Percentiles rank a stretch among this genome's conserved stretches.
These are phyloP conservation scores for Lithocarpus polystachyus DNA, from an alignment of 306 rosid species.

Conservation along the genomic window DNA sequence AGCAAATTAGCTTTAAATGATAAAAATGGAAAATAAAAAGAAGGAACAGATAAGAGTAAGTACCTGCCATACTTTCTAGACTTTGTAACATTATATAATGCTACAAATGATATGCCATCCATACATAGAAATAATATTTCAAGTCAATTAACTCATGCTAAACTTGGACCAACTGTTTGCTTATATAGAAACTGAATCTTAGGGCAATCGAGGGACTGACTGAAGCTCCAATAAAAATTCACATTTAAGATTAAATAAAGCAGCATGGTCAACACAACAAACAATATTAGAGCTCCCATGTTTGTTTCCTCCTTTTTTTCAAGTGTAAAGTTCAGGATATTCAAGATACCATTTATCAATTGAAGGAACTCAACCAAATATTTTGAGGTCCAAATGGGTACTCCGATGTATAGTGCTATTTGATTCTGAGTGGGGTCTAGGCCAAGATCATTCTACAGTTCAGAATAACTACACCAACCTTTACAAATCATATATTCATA, in stretches of 20 bases:
- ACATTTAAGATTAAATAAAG: not conserved
- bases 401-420: not conserved
- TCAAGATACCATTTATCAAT: not conserved
- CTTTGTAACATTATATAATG: constrained; percentile 24
- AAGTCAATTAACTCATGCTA: constrained; percentile 23
- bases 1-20: not conserved
- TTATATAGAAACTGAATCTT: not conserved
- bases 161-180: constrained; percentile 18
- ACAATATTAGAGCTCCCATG: not conserved
- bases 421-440: constrained; percentile 11
- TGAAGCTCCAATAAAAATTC: not conserved
- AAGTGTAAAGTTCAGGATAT: not conserved
- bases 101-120: constrained; percentile 17
- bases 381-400: not conserved
- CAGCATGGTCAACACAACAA: not conserved
- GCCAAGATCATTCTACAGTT: not conserved
- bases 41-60: constrained; percentile 4
- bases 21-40: not conserved
- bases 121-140: constrained; percentile 22
- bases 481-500: constrained; percentile 19
- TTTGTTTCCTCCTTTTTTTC: not conserved
- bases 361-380: not conserved
- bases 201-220: not conserved
- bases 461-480: constrained; percentile 20
- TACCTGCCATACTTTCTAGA: constrained; percentile 11